A percentile compares a stretch with the other conserved stretches of the same genome.
Conservation (phyloP, 2,329 filamentous ascomycete species). For the Beauveria caledonica region DNA sequence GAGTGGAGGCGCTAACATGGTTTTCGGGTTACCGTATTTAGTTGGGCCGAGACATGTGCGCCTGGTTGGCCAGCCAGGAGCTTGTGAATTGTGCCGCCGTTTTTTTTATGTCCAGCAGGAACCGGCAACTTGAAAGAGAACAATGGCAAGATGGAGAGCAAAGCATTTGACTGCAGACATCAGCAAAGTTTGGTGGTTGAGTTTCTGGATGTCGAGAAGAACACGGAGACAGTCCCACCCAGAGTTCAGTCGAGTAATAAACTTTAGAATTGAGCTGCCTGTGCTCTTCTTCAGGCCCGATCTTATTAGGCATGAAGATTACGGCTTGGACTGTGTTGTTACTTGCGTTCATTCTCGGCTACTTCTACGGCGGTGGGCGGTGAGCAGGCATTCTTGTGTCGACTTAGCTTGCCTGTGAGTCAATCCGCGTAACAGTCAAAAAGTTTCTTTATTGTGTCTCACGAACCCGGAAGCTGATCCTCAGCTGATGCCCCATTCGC, state of each 20-base stretch:
- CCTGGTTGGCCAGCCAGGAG: neutral
- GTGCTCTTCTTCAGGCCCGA: no score
- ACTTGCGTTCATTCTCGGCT: no score
- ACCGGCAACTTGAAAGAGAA: neutral
- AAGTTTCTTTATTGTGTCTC: neutral
- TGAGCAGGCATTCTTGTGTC: neutral
- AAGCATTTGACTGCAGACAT: neutral
- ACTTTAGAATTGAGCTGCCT: no score
- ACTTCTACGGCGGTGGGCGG: neutral
- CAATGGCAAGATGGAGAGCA: neutral
- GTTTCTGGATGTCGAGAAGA: no score
- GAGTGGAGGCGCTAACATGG: neutral
- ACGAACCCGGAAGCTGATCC: neutral
- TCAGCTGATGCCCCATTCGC: neutral
- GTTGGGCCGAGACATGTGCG: neutral
- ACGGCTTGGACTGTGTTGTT: no score
- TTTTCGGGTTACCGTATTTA: slow-evolving; percentile 9
- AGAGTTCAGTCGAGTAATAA: no score
- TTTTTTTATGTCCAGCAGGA: neutral
- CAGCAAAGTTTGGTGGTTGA: no score
- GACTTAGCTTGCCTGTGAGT: no score
- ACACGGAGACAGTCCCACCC: no score
- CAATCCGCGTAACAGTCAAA: no score
- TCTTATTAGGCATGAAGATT: no score
- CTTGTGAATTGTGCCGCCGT: neutral